Evolutionary conservation across 139 green algal species (phyloP), one percentile per base, ranked within the genome.

Genomic region (Tetradesmus obliquus): DNA sequence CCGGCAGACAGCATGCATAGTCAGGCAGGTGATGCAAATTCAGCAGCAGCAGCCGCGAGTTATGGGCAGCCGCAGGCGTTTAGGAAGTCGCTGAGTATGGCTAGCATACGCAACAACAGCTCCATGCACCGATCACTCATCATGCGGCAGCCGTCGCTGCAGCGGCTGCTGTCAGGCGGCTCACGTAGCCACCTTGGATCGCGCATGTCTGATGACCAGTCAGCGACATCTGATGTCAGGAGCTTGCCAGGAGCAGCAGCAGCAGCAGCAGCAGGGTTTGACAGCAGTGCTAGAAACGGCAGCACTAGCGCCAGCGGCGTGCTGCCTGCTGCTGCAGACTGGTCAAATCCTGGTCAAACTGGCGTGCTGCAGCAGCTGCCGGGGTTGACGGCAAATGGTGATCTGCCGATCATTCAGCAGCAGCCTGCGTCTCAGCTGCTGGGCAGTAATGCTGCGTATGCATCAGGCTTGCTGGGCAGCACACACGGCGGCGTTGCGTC

Each of bases 401-500:
- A 62, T 17, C 72, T 91, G 74, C 74, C 87, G 13, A 55, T 91
- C 19, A 84, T 91, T 55, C 72, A 85, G 22, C 66, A 84, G 87
- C 54, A 57, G 72, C 3, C 24, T 51, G 24, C 2, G 32, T 8
- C 3, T 24, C 19, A 51, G 51, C 80, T 57, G 32, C 32, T 45
- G 32, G 32, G 80, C 76, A 83, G 22, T 20, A 20, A n/a, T 6
- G 12, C n/a, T n/a, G 79, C 13, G 12, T 54, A 55, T 57, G 10
- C 79, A 22, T 55, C 45, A 22, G 79, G 79, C n/a, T 45, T 54
- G 45, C 45, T 84, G 2, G 79, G 79, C 12, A 55, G 79, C 54
- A 58, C 53, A 10, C 81, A 86, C 32, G 81, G 81, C 2, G 53
- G 2, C 32, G 81, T 2, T 71, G 79, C 79, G 1, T 54, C 79